Conservation (phyloP, 345 rosid genomes). For the Eucalyptus cladocalyx region DNA sequence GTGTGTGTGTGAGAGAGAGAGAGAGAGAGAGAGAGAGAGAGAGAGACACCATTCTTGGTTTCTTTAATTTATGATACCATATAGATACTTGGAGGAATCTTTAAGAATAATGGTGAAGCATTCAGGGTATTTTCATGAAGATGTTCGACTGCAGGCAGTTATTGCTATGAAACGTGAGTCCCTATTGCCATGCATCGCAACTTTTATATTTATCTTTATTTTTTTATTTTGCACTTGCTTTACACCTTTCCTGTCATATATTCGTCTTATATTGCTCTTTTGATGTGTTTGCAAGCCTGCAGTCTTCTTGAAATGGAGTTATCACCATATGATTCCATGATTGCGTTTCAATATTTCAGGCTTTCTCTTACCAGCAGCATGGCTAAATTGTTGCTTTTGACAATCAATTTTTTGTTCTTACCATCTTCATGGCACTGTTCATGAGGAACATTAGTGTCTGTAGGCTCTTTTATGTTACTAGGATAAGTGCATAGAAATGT, state of each 20-base stretch:
- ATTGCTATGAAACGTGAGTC: slow-evolving; percentile 77
- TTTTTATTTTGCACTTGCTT: not conserved
- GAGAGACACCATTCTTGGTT: not conserved
- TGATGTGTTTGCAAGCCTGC: not conserved
- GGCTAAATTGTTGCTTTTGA: not conserved
- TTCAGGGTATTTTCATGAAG: slow-evolving; percentile 94
- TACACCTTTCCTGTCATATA: not conserved
- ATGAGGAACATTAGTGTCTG: not conserved
- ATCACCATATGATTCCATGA: not conserved
- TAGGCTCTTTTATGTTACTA: not conserved
- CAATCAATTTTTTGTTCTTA: not conserved
- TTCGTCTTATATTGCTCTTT: not conserved
- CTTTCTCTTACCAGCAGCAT: not conserved
- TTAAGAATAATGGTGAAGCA: slow-evolving; percentile 73
- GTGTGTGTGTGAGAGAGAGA: rapidly evolving
- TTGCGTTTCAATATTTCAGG: not conserved
- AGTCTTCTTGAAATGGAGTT: not conserved
- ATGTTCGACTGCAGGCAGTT: slow-evolving; percentile 94
- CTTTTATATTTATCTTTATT: not conserved
- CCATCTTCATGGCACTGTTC: not conserved
- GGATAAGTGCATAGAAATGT: not conserved
- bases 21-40: not conserved
- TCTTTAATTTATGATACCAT: slow-evolving; percentile 33
- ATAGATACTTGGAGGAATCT: slow-evolving; percentile 89
- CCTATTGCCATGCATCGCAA: not conserved